Evolutionary conservation across 805 yeast genomes (phyloP).

Genomic region (Sugiyamaella qingdaonensis): DNA sequence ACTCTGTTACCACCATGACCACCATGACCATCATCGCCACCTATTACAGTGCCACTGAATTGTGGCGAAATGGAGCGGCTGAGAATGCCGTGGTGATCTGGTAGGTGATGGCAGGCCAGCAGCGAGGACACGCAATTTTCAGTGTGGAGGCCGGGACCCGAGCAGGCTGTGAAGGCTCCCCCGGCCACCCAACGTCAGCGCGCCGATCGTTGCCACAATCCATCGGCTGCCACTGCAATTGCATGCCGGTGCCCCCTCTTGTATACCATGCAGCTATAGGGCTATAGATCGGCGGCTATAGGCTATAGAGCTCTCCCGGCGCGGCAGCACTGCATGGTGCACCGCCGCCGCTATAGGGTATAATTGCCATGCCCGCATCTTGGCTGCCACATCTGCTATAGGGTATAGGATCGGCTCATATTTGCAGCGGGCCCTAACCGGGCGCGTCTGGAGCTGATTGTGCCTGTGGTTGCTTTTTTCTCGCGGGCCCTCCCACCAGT

Average conservation of each 20-base stretch:
- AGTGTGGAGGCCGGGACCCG: too few relatives aligned
- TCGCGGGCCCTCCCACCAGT: background rate
- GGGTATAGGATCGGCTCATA: slow-evolving; percentile 2
- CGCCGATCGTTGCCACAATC: background rate
- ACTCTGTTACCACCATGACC: too few relatives aligned
- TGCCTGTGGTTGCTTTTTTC: background rate
- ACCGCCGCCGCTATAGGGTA: background rate
- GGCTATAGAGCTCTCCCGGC: background rate
- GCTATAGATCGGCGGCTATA: slow-evolving; percentile 6
- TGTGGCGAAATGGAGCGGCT: too few relatives aligned
- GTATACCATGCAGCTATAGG: background rate
- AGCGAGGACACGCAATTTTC: too few relatives aligned
- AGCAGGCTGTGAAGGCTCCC: too few relatives aligned
- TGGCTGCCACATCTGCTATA: background rate
- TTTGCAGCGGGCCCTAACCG: background rate
- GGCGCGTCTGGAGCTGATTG: slow-evolving; percentile 2
- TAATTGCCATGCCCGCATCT: background rate
- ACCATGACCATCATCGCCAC: too few relatives aligned
- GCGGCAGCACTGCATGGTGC: too few relatives aligned
- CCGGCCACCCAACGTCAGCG: background rate
- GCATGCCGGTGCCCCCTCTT: background rate
- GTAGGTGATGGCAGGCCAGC: too few relatives aligned
- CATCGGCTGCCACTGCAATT: background rate
- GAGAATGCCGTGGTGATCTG: too few relatives aligned
- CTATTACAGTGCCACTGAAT: too few relatives aligned